Base-by-base conservation (phyloP, 164 flowering plant genomes). In the Nelumbo lutea region DNA sequence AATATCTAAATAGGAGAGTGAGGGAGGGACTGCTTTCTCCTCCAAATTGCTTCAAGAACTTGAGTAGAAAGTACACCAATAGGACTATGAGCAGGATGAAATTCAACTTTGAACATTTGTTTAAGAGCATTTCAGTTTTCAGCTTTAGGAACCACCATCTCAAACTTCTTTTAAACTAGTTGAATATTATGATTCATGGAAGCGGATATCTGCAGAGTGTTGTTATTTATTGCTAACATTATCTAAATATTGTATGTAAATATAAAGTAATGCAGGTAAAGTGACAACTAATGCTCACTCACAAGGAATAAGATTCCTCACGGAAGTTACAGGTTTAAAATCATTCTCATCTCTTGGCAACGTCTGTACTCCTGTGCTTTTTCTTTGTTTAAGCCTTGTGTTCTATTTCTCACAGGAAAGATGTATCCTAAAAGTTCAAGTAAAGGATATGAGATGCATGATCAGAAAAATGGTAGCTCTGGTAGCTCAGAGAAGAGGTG, bases 291-390 rank as follows among this genome's bases (percentile, higher is more conserved):
- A 82, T 70, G 40, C 73, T 46, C 80, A 81, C 72, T 94, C 97
- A 57, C 97, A 91, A 77, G 98, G 98, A 79, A 82, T 88, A 75
- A 79, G 96, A 68, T 84, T 91, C 73, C 93, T 94, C 0, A 75
- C 83, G 52, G 87, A 91, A 71, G 61, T 91, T 40, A 72, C 96
- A 84, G 95, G 98, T 93, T 68, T 43, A 43, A 38, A 42, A 13
- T 65, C 43, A 47, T 75, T 66, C 59, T 47, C 40, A 48, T 61
- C 59, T 60, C 56, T 68, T 66, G 6, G 50, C 64, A 3, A 15
- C 57, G 15, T 5, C 14, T 41, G 42, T 59, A 57, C 43, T 57
- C 46, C 40, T 69, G n/a, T 64, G 60, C 57, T 14, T 40, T 39
- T 43, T 60, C 66, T 59, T n/a, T 58, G 9, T 65, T 48, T 76